Evolutionary conservation across 2,329 filamentous ascomycete genomes (phyloP).

Genomic region (Trichoderma breve): DNA sequence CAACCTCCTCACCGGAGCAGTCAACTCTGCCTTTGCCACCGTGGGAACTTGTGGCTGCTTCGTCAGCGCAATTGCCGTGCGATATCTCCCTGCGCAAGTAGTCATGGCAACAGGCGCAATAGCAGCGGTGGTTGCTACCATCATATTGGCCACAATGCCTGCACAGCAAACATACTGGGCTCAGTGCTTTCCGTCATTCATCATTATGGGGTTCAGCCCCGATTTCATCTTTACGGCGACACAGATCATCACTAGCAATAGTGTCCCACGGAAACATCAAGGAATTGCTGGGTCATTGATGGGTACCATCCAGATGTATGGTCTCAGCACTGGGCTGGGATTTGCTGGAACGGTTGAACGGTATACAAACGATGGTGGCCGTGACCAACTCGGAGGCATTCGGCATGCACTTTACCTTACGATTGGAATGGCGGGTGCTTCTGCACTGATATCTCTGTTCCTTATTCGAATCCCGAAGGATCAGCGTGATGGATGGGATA

Average conservation of each 20-base stretch:
- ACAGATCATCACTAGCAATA: conserved; percentile 54
- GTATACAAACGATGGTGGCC: conserved; percentile 19
- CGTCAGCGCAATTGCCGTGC: conserved; percentile 44
- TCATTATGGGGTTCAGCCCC: conserved; percentile 39
- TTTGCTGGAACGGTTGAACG: conserved; percentile 37
- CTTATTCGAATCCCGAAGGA: conserved; percentile 44
- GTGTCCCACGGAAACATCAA: conserved; percentile 46
- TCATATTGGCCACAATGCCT: conserved; percentile 42
- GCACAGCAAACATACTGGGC: conserved; percentile 41
- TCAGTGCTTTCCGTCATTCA: conserved; percentile 41
- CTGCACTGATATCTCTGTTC: conserved; percentile 35
- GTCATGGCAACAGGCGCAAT: conserved; percentile 45
- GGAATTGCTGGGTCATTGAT: conserved; percentile 51
- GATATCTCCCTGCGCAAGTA: conserved; percentile 45
- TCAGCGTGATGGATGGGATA: conserved; percentile 35
- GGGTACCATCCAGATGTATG: conserved; percentile 38
- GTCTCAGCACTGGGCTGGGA: conserved; percentile 33
- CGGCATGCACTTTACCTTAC: conserved; percentile 43
- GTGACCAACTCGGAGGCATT: conserved; percentile 33
- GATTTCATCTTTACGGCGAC: conserved; percentile 49
- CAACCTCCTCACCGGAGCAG: conserved; percentile 38
- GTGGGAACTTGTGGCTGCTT: conserved; percentile 38
- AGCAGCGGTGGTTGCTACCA: conserved; percentile 24
- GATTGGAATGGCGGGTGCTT: conserved; percentile 35
- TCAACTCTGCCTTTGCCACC: conserved; percentile 42